Percentiles rank a stretch among this genome's conserved stretches.
Evolutionary conservation across 2,329 filamentous ascomycete genomes (phyloP).

Genomic region (Raffaelea arxii): DNA sequence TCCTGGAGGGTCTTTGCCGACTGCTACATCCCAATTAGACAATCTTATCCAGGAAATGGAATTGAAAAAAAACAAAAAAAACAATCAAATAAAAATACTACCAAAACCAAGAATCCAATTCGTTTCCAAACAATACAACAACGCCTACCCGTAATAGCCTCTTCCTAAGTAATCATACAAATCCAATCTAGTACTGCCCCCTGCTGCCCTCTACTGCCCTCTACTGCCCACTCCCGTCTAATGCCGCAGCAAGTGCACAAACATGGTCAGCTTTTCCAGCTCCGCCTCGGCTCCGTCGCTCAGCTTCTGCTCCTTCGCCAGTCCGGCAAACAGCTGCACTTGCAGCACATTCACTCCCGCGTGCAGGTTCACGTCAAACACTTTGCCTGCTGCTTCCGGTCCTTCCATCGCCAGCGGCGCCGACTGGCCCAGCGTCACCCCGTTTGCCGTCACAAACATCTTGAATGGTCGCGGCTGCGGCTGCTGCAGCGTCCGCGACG

Average conservation of each 20-base stretch:
- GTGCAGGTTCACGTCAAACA: constrained; percentile 65
- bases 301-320: constrained; percentile 49
- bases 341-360: constrained; percentile 70
- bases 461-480: constrained; percentile 61
- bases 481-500: constrained; percentile 52
- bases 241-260: constrained; percentile 56
- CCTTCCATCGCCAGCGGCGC: constrained; percentile 43
- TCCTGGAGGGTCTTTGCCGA: too few species aligned
- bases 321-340: constrained; percentile 65
- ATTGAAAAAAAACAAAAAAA: too few species aligned
- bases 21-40: too few species aligned
- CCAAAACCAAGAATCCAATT: too few species aligned
- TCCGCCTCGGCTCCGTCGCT: constrained; percentile 56
- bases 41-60: too few species aligned
- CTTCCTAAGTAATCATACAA: background rate
- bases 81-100: too few species aligned
- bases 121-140: background rate
- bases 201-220: too few species aligned
- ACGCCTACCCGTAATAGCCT: background rate
- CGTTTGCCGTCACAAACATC: constrained; percentile 64
- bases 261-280: constrained; percentile 68
- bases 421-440: constrained; percentile 44
- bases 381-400: constrained; percentile 45
- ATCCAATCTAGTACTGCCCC: background rate
- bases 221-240: too few species aligned